Conservation (phyloP, 768 basidiomycete species). For the Coprinopsis strossmayeri region DNA sequence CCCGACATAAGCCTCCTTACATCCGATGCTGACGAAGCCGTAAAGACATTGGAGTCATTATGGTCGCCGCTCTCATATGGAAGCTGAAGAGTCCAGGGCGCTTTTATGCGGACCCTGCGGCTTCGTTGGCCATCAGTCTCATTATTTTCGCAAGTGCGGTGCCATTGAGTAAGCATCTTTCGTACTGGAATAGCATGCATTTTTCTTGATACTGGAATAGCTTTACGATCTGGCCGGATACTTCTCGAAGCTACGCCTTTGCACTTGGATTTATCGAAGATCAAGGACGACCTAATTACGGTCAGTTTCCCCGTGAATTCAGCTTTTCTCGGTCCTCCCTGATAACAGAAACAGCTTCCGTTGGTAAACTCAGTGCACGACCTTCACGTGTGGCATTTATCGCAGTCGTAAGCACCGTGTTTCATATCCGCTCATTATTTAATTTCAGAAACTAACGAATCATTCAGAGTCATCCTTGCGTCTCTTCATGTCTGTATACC, state of each 20-base stretch:
- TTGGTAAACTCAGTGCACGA: conserved; percentile 44
- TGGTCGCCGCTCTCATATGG: conserved; percentile 45
- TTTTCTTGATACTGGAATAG: conserved; percentile 18
- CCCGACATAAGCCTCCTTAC: background rate
- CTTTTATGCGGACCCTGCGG: conserved; percentile 50
- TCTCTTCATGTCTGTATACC: conserved; percentile 49
- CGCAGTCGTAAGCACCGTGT: conserved; percentile 34
- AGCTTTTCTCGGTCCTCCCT: too few species aligned
- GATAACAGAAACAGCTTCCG: conserved; percentile 39
- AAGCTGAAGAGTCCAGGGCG: conserved; percentile 35
- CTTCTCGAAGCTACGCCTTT: conserved; percentile 46
- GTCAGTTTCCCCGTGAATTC: conserved; percentile 23
- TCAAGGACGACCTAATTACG: conserved; percentile 40
- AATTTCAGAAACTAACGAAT: conserved; percentile 3
- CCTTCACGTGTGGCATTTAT: conserved; percentile 50
- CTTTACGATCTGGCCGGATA: conserved; percentile 40
- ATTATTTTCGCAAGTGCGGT: conserved; percentile 49
- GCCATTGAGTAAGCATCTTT: conserved; percentile 38
- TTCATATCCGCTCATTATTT: conserved; percentile 5
- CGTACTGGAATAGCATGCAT: background rate
- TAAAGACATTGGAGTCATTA: conserved; percentile 48
- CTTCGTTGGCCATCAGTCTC: conserved; percentile 41
- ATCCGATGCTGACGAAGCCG: background rate
- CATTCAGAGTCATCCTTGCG: conserved; percentile 38
- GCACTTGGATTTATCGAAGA: conserved; percentile 41